Percentiles rank a stretch among this genome's conserved stretches.
Conservation (phyloP, 169 alveolate species). For the Cryptosporidium xiaoi region DNA sequence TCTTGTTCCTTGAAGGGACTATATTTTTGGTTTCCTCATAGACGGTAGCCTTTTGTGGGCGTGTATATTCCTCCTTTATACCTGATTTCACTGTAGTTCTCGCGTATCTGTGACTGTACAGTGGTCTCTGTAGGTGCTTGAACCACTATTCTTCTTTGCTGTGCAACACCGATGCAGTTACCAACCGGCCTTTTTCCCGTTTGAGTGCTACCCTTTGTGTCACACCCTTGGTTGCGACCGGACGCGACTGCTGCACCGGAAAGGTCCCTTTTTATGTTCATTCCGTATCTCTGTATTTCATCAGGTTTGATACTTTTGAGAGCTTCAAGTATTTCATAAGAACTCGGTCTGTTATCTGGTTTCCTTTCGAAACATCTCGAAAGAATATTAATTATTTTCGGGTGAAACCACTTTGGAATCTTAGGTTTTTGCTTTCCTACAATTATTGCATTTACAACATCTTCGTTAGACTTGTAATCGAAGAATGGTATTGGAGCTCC, state of each 20-base stretch:
- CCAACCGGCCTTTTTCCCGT: conserved; percentile 78
- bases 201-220: conserved; percentile 63
- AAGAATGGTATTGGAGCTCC: conserved; percentile 86
- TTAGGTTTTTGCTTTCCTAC: conserved; percentile 77
- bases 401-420: conserved; percentile 78
- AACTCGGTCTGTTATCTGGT: conserved; percentile 77
- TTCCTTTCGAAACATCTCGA: conserved; percentile 74
- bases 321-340: conserved; percentile 26
- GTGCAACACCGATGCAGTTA: conserved; percentile 78
- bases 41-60: no score
- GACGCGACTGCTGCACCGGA: conserved; percentile 33
- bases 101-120: no score
- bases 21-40: no score
- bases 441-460: conserved; percentile 76
- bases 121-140: conserved; percentile 2
- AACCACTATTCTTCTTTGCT: conserved; percentile 68
- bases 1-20: no score
- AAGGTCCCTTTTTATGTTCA: conserved; percentile 54
- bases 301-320: conserved; percentile 19
- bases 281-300: conserved; percentile 42
- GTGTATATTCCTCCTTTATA: no score
- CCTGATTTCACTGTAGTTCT: no score
- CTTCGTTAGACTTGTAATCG: conserved; percentile 80
- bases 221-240: conserved; percentile 74
- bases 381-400: conserved; percentile 47